phyloP scores from a whole-genome alignment of 345 rosid species.

The Trapa incisa region DNA sequence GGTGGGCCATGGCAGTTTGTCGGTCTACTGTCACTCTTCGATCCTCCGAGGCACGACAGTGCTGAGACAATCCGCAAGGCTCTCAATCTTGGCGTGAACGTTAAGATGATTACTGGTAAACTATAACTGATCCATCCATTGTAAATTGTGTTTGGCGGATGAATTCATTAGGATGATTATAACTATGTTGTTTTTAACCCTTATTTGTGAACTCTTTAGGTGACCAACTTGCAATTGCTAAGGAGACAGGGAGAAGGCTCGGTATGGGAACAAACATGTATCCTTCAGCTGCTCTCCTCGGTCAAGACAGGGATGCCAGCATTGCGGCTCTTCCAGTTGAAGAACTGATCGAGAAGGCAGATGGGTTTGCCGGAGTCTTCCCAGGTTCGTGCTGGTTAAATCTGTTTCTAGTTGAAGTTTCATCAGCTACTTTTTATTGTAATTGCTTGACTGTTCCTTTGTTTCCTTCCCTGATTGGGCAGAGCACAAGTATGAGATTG shows the following conservation, averaged over 20 bases:
- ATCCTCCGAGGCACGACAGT: conserved; percentile 96
- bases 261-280: conserved; percentile 48
- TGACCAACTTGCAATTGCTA: conserved; percentile 42
- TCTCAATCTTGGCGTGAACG: conserved; percentile 83
- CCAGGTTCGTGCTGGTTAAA: conserved; percentile 17
- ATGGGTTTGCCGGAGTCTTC: conserved; percentile 41
- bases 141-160: not conserved
- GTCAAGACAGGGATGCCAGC: conserved; percentile 22
- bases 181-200: not conserved
- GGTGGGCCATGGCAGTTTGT: conserved; percentile 76
- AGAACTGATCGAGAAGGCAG: conserved; percentile 37
- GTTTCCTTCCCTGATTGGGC: not conserved
- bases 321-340: conserved; percentile 28
- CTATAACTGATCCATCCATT: not conserved
- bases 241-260: conserved; percentile 41
- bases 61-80: conserved; percentile 92
- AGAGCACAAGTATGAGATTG: conserved; percentile 47
- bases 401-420: not conserved
- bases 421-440: not conserved
- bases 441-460: not conserved
- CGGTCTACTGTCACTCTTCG: conserved; percentile 65
- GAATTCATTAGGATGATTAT: not conserved
- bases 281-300: conserved; percentile 35
- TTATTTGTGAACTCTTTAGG: conserved; percentile 10
- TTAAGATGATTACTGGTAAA: conserved; percentile 92